Conservation (phyloP, 2,329 filamentous ascomycete species). For the Fusarium heterosporum region DNA sequence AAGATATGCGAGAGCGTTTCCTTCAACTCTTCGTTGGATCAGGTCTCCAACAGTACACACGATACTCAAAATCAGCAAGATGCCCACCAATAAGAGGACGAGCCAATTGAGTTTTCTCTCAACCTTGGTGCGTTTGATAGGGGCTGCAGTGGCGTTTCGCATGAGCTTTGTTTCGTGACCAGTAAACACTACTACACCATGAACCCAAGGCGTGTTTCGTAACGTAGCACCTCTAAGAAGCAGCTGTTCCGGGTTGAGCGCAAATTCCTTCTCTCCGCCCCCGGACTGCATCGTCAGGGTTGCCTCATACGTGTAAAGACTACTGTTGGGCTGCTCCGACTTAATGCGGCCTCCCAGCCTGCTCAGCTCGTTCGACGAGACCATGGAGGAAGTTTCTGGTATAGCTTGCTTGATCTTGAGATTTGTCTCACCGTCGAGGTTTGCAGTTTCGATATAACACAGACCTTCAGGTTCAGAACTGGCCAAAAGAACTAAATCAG, state of each 20-base stretch:
- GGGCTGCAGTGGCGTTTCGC: constrained; percentile 96
- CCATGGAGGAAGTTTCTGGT: constrained; percentile 88
- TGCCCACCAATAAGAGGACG: constrained; percentile 88
- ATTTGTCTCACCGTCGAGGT: constrained; percentile 97
- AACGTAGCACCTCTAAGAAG: constrained; percentile 92
- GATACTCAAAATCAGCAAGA: constrained; percentile 85
- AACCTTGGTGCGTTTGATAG: constrained; percentile 97
- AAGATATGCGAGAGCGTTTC: constrained; percentile 77
- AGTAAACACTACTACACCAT: constrained; percentile 91
- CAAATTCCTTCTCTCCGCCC: constrained; percentile 91
- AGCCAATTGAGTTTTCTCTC: constrained; percentile 94
- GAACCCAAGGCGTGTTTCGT: constrained; percentile 96
- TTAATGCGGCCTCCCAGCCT: constrained; percentile 86
- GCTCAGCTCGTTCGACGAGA: constrained; percentile 87
- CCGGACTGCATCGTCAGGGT: constrained; percentile 91
- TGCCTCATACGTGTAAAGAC: constrained; percentile 97
- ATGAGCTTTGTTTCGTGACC: constrained; percentile 99
- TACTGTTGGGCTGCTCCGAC: constrained; percentile 98
- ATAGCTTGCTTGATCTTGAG: constrained; percentile 98
- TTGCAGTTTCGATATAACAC: constrained; percentile 98
- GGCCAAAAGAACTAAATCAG: constrained; percentile 90
- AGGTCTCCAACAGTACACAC: constrained; percentile 93
- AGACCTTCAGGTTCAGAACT: constrained; percentile 97
- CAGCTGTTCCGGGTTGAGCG: constrained; percentile 91
- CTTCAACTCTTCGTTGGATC: constrained; percentile 75